Percentiles rank a stretch among this genome's conserved stretches.
Evolutionary conservation across 768 basidiomycete species (phyloP).

Genomic region (Leccinum boreale): DNA sequence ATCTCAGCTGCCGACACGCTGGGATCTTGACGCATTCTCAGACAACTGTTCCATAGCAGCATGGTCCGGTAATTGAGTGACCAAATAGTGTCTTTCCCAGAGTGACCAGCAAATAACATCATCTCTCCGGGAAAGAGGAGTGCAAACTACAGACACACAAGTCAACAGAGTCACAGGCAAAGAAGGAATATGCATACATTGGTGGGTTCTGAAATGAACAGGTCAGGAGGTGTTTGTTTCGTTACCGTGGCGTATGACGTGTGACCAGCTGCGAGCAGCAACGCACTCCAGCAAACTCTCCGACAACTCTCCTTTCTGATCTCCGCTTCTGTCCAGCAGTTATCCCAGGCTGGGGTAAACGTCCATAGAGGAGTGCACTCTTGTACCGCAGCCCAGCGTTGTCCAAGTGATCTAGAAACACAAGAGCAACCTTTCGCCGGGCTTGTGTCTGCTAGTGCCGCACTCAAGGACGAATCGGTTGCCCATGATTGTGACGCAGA

Average conservation of each 20-base stretch:
- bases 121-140: constrained; percentile 78
- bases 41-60: constrained; percentile 71
- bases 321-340: constrained; percentile 56
- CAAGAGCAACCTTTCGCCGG: constrained; percentile 43
- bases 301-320: constrained; percentile 70
- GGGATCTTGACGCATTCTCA: constrained; percentile 51
- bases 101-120: constrained; percentile 30
- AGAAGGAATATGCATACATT: constrained; percentile 45
- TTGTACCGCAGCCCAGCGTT: constrained; percentile 46
- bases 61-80: constrained; percentile 68
- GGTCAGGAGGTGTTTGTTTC: constrained; percentile 37
- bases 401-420: constrained; percentile 46
- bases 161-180: constrained; percentile 3
- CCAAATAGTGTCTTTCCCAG: constrained; percentile 69
- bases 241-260: constrained; percentile 55
- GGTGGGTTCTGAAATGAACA: constrained; percentile 60
- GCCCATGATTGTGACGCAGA: constrained; percentile 12
- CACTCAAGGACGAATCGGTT: background rate
- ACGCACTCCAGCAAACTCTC: constrained; percentile 69
- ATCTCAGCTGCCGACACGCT: constrained; percentile 45
- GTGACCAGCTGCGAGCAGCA: constrained; percentile 62
- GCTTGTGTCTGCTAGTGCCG: background rate
- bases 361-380: constrained; percentile 63
- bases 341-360: constrained; percentile 61
- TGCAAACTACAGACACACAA: constrained; percentile 46